Conservation (phyloP, 371 early-diverging fungal species). For the Mycotypha africana region DNA sequence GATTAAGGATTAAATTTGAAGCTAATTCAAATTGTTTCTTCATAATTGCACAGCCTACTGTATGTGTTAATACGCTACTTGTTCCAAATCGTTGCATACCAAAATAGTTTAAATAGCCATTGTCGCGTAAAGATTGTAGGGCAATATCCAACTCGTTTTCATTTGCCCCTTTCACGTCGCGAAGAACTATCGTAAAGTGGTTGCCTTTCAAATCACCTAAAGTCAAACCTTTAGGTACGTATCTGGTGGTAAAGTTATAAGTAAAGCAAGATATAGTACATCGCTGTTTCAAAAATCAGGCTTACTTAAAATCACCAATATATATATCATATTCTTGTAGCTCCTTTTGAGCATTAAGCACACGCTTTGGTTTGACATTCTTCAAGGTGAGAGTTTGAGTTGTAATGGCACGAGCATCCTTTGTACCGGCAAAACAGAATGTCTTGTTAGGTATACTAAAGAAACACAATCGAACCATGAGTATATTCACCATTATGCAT, state of each 20-base stretch:
- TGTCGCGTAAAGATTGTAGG: slow-evolving; percentile 53
- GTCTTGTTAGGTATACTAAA: slow-evolving; percentile 43
- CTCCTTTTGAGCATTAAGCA: slow-evolving; percentile 49
- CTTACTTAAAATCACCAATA: slow-evolving; percentile 75
- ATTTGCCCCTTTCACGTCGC: slow-evolving; percentile 31
- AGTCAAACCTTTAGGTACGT: slow-evolving; percentile 54
- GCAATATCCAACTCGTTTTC: slow-evolving; percentile 48
- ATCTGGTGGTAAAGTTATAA: slow-evolving; percentile 21
- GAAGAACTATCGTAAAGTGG: slow-evolving; percentile 78
- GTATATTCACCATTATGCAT: no score
- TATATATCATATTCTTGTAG: slow-evolving; percentile 51
- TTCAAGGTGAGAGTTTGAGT: slow-evolving; percentile 83
- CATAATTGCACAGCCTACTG: slow-evolving; percentile 80
- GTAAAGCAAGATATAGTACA: background rate
- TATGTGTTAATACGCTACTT: slow-evolving; percentile 76
- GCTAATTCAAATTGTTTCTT: slow-evolving; percentile 72
- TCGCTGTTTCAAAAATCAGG: background rate
- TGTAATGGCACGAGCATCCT: slow-evolving; percentile 96
- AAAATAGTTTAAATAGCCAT: slow-evolving; percentile 97
- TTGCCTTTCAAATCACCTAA: slow-evolving; percentile 90
- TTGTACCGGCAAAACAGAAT: slow-evolving; percentile 96
- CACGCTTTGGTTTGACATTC: slow-evolving; percentile 52
- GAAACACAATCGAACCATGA: no score
- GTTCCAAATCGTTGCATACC: slow-evolving; percentile 99
- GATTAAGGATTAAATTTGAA: slow-evolving; percentile 73